These are phyloP conservation scores for Pseudogymnoascus pannorum DNA, from an alignment of 2,329 filamentous ascomycete species.

Conservation along the genomic window DNA sequence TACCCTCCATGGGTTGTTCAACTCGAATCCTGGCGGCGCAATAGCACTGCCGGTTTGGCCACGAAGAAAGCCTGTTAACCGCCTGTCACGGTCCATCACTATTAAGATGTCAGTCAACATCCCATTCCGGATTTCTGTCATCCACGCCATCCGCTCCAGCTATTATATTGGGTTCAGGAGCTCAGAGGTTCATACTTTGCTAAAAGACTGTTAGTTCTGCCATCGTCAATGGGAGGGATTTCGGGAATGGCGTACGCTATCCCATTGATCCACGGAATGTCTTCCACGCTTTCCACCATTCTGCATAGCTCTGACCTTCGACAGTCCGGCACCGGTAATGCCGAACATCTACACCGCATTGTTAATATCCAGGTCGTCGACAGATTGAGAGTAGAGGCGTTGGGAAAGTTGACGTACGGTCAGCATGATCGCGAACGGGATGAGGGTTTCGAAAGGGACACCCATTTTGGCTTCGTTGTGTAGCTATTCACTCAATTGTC, in stretches of 20 bases:
- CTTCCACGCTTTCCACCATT: slow-evolving; percentile 34
- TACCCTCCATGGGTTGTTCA: slow-evolving; percentile 37
- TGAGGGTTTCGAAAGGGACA: slow-evolving; percentile 35
- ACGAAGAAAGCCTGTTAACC: slow-evolving; percentile 33
- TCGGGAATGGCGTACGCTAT: slow-evolving; percentile 28
- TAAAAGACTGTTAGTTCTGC: slow-evolving; percentile 22
- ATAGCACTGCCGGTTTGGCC: slow-evolving; percentile 32
- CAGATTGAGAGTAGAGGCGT: background rate
- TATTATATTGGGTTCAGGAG: background rate
- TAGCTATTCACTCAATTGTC: slow-evolving; percentile 2
- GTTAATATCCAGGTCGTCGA: slow-evolving; percentile 6
- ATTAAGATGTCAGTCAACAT: background rate
- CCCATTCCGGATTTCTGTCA: background rate
- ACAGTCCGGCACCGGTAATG: slow-evolving; percentile 32
- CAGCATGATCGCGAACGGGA: slow-evolving; percentile 36
- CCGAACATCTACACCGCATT: slow-evolving; percentile 33
- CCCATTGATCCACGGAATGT: slow-evolving; percentile 35
- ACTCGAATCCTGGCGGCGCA: slow-evolving; percentile 33
- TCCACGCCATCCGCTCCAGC: slow-evolving; percentile 19
- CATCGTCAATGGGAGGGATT: slow-evolving; percentile 9
- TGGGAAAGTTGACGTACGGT: slow-evolving; percentile 24
- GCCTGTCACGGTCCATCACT: slow-evolving; percentile 38
- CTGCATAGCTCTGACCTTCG: slow-evolving; percentile 32
- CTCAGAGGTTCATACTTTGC: slow-evolving; percentile 27
- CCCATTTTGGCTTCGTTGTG: slow-evolving; percentile 28